These are phyloP conservation scores for Physcia stellaris DNA, from an alignment of 495 filamentous ascomycete species.

Conservation along the genomic window DNA sequence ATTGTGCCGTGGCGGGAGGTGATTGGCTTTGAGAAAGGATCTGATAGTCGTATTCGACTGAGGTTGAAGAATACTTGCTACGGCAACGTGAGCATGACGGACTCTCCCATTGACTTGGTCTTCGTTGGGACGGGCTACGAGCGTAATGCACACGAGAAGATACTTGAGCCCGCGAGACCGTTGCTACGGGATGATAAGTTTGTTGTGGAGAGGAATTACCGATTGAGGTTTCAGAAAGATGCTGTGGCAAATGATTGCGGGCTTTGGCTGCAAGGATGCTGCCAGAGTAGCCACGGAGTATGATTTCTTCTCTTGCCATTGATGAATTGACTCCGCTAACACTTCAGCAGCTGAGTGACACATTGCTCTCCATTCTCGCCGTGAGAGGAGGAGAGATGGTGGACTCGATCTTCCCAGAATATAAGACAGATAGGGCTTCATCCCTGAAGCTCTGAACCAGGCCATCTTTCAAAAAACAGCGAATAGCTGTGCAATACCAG, in stretches of 20 bases:
- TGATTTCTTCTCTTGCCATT: constrained; percentile 23
- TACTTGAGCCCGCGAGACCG: constrained; percentile 49
- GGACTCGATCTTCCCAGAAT: constrained; percentile 59
- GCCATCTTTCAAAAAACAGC: no score
- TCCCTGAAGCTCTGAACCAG: no score
- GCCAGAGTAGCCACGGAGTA: constrained; percentile 81
- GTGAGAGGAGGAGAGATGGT: constrained; percentile 67
- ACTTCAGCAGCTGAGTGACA: constrained; percentile 50
- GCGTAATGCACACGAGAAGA: constrained; percentile 62
- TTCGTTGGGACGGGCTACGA: constrained; percentile 83
- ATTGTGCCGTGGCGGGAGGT: constrained; percentile 59
- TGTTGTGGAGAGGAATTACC: constrained; percentile 53
- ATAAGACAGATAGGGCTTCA: no score
- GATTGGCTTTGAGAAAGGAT: constrained; percentile 37
- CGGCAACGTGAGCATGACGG: constrained; percentile 20
- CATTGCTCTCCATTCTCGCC: constrained; percentile 63
- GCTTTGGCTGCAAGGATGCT: constrained; percentile 91
- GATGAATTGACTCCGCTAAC: neutral
- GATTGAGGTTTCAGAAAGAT: constrained; percentile 48
- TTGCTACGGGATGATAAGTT: constrained; percentile 43
- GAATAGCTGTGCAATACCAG: no score
- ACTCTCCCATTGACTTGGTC: constrained; percentile 49
- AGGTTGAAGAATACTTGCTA: constrained; percentile 17
- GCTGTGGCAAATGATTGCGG: constrained; percentile 51
- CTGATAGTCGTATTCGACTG: constrained; percentile 17